Evolutionary conservation across 2,329 filamentous ascomycete genomes (phyloP), one percentile per base, ranked within the genome.

Genomic region (Colletotrichum nymphaeae): DNA sequence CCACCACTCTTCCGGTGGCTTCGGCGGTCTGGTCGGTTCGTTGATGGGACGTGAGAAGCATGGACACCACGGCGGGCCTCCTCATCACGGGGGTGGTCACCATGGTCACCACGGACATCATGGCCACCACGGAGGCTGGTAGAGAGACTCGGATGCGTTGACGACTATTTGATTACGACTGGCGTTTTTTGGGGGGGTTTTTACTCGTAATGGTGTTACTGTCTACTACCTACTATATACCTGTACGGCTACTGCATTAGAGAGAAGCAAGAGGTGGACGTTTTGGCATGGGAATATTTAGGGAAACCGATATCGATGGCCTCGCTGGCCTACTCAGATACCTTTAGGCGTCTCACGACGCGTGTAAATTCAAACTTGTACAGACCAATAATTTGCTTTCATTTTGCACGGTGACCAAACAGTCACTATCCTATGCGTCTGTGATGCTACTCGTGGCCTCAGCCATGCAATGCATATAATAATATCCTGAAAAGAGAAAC

Each of bases 1-100:
- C 14, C 72, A 72, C n/a, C 69, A 73, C n/a, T 71, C 68, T 53
- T 69, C 75, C 56, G 74, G 78, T 14, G 76, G 78, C 2, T 59
- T 79, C 53, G 55, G 78, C 14, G 78, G 78, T 1, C 62, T 77
- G 19, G 75, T 77, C 3, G 67, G 75, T 8, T 66, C 73, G 12
- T 65, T 79, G n/a, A 63, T 72, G 22, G 63, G 70, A 24, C 28
- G 65, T 16, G 68, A 70, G n/a, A 70, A 59, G 62, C 69, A 75
- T 37, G 71, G 76, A 4, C 56, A 67, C 6, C 62, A 67, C 37
- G 37, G 37, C 49, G 53, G 67, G 1, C 62, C 63, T 22, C 60
- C 35, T 5, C 69, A 49, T 8, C 49, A 62, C 26, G 56, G 55
- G 7, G 37, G 58, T 14, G 62, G 67, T 11, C 52, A 64, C 22